These are phyloP conservation scores for Carex parvula DNA, from an alignment of 176 grass and related monocot genomes.

Conservation along the genomic window DNA sequence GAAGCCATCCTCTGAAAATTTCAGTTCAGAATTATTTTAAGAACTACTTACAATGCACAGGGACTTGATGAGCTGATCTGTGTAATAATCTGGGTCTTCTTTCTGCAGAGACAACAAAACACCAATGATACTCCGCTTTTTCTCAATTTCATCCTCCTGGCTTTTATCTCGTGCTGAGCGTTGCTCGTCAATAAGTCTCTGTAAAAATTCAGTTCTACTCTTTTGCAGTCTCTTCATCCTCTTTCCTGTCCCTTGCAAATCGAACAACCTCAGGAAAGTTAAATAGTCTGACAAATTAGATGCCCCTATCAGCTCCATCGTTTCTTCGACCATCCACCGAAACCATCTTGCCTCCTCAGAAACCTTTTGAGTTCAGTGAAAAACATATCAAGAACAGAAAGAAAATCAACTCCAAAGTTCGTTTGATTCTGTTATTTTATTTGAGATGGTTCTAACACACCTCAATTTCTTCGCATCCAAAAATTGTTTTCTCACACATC, in stretches of 20 bases:
- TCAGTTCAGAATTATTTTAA: neutral
- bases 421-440: neutral
- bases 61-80: slow-evolving; percentile 40
- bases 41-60: slow-evolving; percentile 32
- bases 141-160: neutral
- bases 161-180: neutral
- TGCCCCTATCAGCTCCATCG: slow-evolving; percentile 8
- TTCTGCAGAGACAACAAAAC: slow-evolving; percentile 43
- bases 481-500: slow-evolving; percentile 25
- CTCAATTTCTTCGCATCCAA: slow-evolving; percentile 20
- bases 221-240: slow-evolving; percentile 24
- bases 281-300: slow-evolving; percentile 38
- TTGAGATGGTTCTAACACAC: neutral
- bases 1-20: neutral
- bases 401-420: neutral
- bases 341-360: slow-evolving; percentile 33
- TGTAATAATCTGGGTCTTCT: slow-evolving; percentile 42
- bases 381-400: neutral
- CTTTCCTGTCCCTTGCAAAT: slow-evolving; percentile 20
- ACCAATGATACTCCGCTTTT: slow-evolving; percentile 37
- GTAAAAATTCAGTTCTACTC: slow-evolving; percentile 30
- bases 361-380: slow-evolving; percentile 13
- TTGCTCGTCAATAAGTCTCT: slow-evolving; percentile 37
- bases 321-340: slow-evolving; percentile 36
- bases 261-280: slow-evolving; percentile 31